A percentile compares a stretch with the other conserved stretches of the same genome.
Evolutionary conservation across 768 basidiomycete species (phyloP).

Genomic region (Trametes maxima): DNA sequence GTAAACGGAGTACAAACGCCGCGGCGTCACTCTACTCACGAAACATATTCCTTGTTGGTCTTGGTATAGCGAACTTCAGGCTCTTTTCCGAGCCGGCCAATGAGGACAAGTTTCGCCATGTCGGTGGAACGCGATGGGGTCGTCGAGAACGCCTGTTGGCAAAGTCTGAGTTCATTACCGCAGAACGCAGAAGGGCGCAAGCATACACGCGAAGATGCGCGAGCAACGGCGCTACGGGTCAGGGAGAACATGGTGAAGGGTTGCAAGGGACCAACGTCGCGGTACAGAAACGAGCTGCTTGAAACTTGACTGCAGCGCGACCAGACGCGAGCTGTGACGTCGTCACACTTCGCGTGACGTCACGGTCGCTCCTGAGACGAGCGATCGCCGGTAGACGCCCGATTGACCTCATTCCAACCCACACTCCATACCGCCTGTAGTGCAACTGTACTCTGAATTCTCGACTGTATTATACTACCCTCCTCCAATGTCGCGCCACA

Average conservation of each 20-base stretch:
- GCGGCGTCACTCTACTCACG: conserved; percentile 48
- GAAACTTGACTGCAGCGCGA: not conserved
- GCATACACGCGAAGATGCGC: conserved; percentile 54
- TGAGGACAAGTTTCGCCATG: conserved; percentile 73
- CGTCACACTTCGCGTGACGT: conserved; percentile 8
- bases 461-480: conserved; percentile 24
- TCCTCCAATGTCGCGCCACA: conserved; percentile 92
- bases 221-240: conserved; percentile 46
- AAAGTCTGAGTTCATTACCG: too few species aligned
- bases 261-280: conserved; percentile 6
- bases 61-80: conserved; percentile 72
- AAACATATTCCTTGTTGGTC: conserved; percentile 76
- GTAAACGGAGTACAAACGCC: not conserved
- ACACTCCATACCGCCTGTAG: not conserved
- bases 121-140: conserved; percentile 56
- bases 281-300: not conserved
- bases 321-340: not conserved
- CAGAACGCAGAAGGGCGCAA: not conserved
- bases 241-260: conserved; percentile 50
- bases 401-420: conserved; percentile 15
- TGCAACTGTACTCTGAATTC: conserved; percentile 19
- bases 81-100: conserved; percentile 72
- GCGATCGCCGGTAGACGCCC: conserved; percentile 2
- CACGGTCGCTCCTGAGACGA: not conserved
- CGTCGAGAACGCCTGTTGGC: conserved; percentile 63